Base-by-base conservation (phyloP, 2,329 filamentous ascomycete genomes). In the Monosporascus cannonballus region DNA sequence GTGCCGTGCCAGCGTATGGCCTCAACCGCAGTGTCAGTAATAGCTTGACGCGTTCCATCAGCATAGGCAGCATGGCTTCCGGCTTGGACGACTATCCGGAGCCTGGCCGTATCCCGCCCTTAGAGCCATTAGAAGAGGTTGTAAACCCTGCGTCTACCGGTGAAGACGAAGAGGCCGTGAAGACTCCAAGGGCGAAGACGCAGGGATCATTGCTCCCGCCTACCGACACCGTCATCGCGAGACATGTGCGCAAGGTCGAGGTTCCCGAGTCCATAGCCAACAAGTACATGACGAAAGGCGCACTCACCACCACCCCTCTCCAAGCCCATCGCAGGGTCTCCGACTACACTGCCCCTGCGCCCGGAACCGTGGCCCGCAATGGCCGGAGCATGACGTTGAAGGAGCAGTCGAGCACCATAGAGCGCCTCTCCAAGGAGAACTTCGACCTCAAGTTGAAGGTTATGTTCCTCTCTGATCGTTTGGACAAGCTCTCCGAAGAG, bases 381-480 rank as follows among this genome's bases (percentile, higher is more conserved):
- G 84, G 85, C 20, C 85, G 81, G 64, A 89, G 83, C 61, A 75
- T 99, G 71, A 97, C 94, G 0, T 75, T 99, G 41, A 97, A 96
- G 69, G 94, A 99, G 71, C 94, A 99, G 71, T 96, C 93, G 67
- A 96, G 88, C 71, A 97, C 93, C 15, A 96, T 99, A 58, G 94
- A 99, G 70, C 85, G 92, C 54, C 79, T 97, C 2, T 95, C 90
- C 55, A 99, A 99, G 72, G 94, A 99, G 69, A 99, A 99, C 59
- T 99, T 97, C 67, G 93, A 96, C 67, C 75, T 97, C 51, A 96
- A 97, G 71, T 85, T 97, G 71, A 95, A 96, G 68, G 94, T 97
- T 59, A 95, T 96, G 78, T 99, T 96, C 66, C 80, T 99, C 48
- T 95, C 93, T 64, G 90, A 97, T 69, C 88, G 93, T 2, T 75